Evolutionary conservation across 208 protist species (phyloP).

Genomic region (Hexamita inflata): DNA sequence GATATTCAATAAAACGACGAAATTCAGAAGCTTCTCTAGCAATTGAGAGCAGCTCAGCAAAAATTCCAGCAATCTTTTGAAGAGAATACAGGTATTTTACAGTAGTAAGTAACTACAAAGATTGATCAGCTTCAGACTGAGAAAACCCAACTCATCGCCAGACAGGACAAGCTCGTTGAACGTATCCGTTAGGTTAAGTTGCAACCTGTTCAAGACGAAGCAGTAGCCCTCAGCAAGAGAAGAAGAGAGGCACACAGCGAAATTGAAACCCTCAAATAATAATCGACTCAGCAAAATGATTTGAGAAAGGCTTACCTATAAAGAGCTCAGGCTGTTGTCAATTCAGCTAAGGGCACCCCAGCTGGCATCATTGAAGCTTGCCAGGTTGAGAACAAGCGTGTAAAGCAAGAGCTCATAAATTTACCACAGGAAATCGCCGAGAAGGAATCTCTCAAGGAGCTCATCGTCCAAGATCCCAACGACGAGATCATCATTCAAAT

Average conservation of each 20-base stretch:
- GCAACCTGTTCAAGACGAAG: neutral
- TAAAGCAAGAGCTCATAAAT: constrained; percentile 18
- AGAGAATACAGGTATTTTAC: neutral
- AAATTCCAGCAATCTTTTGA: constrained; percentile 1
- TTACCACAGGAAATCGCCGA: constrained; percentile 5
- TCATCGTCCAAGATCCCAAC: neutral
- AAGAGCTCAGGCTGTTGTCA: constrained; percentile 1
- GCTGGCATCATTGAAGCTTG: constrained; percentile 2
- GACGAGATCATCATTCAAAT: constrained; percentile 7
- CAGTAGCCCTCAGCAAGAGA: neutral
- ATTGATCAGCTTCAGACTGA: neutral
- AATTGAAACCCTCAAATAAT: neutral
- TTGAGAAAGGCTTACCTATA: neutral
- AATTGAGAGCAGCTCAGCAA: constrained; percentile 10
- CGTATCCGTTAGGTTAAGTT: neutral
- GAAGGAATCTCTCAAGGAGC: constrained; percentile 1
- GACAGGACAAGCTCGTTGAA: constrained; percentile 1
- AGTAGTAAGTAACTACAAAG: neutral
- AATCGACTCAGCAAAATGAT: neutral
- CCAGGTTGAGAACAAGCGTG: neutral
- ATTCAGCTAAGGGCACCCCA: constrained; percentile 20
- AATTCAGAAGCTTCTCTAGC: neutral
- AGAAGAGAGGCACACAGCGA: neutral
- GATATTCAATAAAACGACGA: neutral
- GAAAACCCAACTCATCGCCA: neutral